These are phyloP conservation scores for Plasmodium relictum DNA, from an alignment of 169 alveolate species.

Conservation along the genomic window DNA sequence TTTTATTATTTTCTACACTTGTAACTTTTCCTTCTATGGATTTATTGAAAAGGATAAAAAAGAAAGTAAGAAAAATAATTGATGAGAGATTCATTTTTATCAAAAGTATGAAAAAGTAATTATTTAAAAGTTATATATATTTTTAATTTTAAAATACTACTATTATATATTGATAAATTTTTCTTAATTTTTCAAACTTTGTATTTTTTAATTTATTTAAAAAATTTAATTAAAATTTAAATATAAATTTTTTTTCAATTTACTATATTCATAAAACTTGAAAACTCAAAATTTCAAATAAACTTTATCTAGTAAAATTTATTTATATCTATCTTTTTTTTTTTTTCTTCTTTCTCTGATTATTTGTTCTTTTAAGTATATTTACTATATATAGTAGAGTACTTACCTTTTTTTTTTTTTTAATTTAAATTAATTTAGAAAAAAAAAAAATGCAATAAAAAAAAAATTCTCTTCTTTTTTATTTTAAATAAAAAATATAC, in stretches of 20 bases:
- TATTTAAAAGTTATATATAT: too few relatives aligned
- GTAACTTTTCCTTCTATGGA: slow-evolving; percentile 3
- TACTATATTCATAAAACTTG: too few relatives aligned
- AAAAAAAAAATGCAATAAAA: neutral
- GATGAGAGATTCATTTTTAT: slow-evolving; percentile 24
- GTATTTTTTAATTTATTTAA: neutral
- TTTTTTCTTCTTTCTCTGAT: too few relatives aligned
- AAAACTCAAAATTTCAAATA: too few relatives aligned
- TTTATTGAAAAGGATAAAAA: slow-evolving; percentile 3
- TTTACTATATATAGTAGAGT: too few relatives aligned
- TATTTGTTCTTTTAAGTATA: too few relatives aligned
- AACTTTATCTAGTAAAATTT: too few relatives aligned
- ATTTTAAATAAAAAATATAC: neutral
- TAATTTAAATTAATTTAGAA: slow-evolving; percentile 2
- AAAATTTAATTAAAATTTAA: neutral
- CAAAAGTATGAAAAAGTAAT: too few relatives aligned
- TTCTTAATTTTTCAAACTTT: neutral
- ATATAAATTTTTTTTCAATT: too few relatives aligned
- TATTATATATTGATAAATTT: too few relatives aligned
- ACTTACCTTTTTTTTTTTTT: neutral
- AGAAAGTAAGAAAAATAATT: slow-evolving; percentile 25
- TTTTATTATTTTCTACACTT: neutral
- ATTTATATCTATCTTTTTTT: too few relatives aligned
- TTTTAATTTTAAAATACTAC: too few relatives aligned
- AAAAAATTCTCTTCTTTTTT: neutral